Base-by-base conservation (phyloP, 2,329 filamentous ascomycete species). In the Chaetomium sp. region DNA sequence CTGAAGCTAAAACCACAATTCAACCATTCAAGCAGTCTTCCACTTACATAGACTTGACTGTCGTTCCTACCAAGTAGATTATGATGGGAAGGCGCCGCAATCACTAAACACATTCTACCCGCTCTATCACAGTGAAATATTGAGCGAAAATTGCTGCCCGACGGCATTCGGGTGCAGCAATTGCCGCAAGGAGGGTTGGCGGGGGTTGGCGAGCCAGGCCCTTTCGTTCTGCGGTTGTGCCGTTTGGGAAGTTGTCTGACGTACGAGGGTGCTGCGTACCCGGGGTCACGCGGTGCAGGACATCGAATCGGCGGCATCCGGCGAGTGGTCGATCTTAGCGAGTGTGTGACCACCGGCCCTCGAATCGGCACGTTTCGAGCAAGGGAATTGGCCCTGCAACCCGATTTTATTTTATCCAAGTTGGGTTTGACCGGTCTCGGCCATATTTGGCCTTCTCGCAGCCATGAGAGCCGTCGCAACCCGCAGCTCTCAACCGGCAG, bases 211-310 rank as follows among this genome's bases (percentile, higher is more conserved):
- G 35, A 35, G 13, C 2, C 27, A 13, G 33, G 38, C 38, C 35
- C 49, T 42, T 55, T 62, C 60, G 31, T 62, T 49, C 53, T 56
- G 51, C 42, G 25, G 29, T n/a, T 9, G 38, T 38, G 42, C 53
- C n/a, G 60, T 56, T 56, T 62, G 38, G 51, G 42, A 19, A 42
- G 25, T 45, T 23, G 60, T 51, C 45, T 27, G 29, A 56, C 51
- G 31, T 23, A 5, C 45, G 25, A 25, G 35, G 45, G 16, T 42
- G 38, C 54, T 57, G 45, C 42, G 9, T 45, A 12, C 16, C 27
- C 29, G 38, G 45, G n/a, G 63, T 54, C 63, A 54, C 63, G 63
- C 60, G 63, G 60, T 38, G 33, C 31, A 29, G 16, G n/a, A 25
- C 21, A 35, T 7, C 56, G 59, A 60, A 56, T 64, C 56, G 62